Conservation (phyloP, 495 filamentous ascomycete species). For the Halenospora varia region DNA sequence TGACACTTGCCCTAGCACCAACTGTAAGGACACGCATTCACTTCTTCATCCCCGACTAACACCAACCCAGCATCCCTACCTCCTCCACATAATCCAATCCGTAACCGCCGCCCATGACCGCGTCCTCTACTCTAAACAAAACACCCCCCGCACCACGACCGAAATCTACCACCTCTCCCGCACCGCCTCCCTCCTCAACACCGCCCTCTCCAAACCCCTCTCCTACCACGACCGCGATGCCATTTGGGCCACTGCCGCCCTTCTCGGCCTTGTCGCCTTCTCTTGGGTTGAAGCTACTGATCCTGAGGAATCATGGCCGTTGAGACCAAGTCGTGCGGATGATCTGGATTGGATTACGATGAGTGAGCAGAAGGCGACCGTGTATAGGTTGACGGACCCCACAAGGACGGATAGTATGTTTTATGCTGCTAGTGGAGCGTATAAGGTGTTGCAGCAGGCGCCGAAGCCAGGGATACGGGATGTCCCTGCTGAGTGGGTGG, state of each 20-base stretch:
- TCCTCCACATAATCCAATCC: constrained; percentile 36
- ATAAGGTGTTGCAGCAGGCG: neutral
- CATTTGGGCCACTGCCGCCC: constrained; percentile 34
- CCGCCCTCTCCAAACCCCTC: constrained; percentile 28
- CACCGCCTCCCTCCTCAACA: constrained; percentile 34
- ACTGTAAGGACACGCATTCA: constrained; percentile 27
- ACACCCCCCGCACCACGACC: constrained; percentile 12
- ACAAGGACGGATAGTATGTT: constrained; percentile 32
- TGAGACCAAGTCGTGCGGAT: constrained; percentile 24
- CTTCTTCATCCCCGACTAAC: too few species aligned
- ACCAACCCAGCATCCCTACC: constrained; percentile 24
- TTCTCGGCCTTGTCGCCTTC: constrained; percentile 31
- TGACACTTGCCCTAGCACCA: constrained; percentile 24
- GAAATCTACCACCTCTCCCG: constrained; percentile 34
- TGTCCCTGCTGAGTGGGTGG: neutral
- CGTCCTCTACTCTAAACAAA: constrained; percentile 11
- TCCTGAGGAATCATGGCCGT: constrained; percentile 35
- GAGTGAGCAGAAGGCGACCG: constrained; percentile 31
- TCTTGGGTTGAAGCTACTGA: constrained; percentile 29
- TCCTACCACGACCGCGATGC: constrained; percentile 29
- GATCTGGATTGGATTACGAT: constrained; percentile 38
- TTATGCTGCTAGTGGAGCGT: neutral
- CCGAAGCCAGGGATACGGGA: constrained; percentile 11
- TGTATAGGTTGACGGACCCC: constrained; percentile 33
- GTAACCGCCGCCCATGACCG: constrained; percentile 37